phyloP scores from a whole-genome alignment of 139 green algal species.

The Gonium pectorale region DNA sequence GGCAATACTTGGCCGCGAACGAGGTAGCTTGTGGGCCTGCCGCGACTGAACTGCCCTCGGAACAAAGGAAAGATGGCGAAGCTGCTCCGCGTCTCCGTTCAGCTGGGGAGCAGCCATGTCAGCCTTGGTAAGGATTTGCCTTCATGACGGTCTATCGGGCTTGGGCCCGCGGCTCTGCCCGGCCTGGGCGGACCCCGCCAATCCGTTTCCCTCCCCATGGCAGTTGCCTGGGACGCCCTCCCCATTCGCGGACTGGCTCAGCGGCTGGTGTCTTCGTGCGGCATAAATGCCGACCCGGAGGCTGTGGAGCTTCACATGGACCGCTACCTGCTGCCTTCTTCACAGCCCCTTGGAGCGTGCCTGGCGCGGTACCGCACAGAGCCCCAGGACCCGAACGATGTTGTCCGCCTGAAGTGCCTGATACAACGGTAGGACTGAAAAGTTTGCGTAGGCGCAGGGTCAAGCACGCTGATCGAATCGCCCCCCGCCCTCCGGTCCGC shows the following conservation, averaged over 20 bases:
- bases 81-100: background rate
- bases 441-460: too few relatives aligned
- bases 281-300: background rate
- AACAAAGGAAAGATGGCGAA: too few relatives aligned
- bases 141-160: too few relatives aligned
- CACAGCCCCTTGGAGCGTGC: background rate
- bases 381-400: background rate
- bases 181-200: too few relatives aligned
- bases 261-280: background rate
- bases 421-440: background rate
- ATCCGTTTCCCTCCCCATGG: too few relatives aligned
- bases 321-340: background rate
- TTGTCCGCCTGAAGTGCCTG: background rate
- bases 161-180: too few relatives aligned
- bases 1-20: too few relatives aligned
- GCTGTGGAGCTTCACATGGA: background rate
- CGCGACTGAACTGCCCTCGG: too few relatives aligned
- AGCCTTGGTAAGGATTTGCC: slow-evolving; percentile 13
- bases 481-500: too few relatives aligned
- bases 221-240: slow-evolving; percentile 13
- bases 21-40: too few relatives aligned
- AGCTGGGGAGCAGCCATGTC: background rate
- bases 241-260: background rate
- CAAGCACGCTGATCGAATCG: too few relatives aligned
- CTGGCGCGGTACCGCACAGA: background rate